Conservation (phyloP, 352 stramenopile species). For the Pythium rhizo-oryzae region DNA sequence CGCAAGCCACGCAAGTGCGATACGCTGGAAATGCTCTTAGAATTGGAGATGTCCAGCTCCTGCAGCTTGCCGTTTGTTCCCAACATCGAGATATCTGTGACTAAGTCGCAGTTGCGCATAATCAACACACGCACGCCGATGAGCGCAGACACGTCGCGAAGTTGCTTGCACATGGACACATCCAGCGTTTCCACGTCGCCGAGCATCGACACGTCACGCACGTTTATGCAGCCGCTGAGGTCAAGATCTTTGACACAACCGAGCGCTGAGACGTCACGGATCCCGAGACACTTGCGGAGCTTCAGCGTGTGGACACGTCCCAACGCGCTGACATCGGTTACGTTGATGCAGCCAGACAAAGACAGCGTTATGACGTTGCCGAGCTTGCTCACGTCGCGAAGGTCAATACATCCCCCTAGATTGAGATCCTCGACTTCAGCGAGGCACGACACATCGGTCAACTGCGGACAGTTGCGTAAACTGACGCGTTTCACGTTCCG, state of each 20-base stretch:
- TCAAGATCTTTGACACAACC: constrained; percentile 54
- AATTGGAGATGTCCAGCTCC: constrained; percentile 64
- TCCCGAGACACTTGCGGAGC: constrained; percentile 58
- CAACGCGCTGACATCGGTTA: constrained; percentile 55
- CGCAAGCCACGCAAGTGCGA: constrained; percentile 40
- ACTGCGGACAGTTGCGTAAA: constrained; percentile 60
- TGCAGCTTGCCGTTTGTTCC: constrained; percentile 26
- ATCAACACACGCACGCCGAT: constrained; percentile 26
- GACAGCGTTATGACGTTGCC: constrained; percentile 46
- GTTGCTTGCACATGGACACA: constrained; percentile 47
- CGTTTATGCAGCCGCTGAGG: constrained; percentile 51
- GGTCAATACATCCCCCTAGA: constrained; percentile 49
- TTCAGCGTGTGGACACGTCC: constrained; percentile 51
- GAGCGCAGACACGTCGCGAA: constrained; percentile 32
- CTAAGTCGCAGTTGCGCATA: constrained; percentile 43
- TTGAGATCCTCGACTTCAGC: constrained; percentile 56
- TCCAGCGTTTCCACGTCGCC: constrained; percentile 35
- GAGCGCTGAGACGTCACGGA: constrained; percentile 52
- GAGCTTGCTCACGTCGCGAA: constrained; percentile 49
- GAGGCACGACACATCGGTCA: constrained; percentile 52
- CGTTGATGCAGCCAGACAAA: constrained; percentile 61
- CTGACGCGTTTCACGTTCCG: constrained; percentile 44
- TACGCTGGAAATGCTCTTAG: constrained; percentile 41
- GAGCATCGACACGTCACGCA: constrained; percentile 56
- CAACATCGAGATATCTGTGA: constrained; percentile 53